Percentiles rank a stretch among this genome's conserved stretches.
These are phyloP conservation scores for Cynara cardunculus DNA, from an alignment of 129 eudicot species.

Conservation along the genomic window DNA sequence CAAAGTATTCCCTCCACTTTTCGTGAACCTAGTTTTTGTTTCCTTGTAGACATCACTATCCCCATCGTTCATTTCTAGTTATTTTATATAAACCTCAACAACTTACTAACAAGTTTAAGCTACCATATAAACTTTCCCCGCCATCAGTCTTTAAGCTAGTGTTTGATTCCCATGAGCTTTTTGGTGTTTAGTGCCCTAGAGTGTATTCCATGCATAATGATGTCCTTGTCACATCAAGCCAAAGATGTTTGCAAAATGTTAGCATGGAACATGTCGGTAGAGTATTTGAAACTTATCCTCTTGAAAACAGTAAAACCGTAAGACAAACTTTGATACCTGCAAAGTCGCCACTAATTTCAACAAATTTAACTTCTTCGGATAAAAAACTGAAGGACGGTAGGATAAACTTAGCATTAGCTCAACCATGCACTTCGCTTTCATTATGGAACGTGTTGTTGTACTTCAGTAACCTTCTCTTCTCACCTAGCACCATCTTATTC, in stretches of 20 bases:
- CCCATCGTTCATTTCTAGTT: background rate
- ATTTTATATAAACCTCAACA: background rate
- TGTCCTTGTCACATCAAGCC: background rate
- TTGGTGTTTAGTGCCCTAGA: background rate
- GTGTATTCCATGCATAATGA: too few relatives aligned
- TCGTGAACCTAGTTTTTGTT: background rate
- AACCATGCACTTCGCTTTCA: background rate
- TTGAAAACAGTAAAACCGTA: background rate
- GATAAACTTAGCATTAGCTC: background rate
- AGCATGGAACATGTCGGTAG: background rate
- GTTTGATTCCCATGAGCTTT: background rate
- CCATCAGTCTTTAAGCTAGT: background rate
- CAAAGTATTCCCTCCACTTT: background rate
- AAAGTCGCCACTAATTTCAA: background rate
- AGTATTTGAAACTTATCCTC: background rate
- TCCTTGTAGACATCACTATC: background rate
- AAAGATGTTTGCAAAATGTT: background rate
- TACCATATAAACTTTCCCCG: background rate
- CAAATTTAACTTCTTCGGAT: background rate
- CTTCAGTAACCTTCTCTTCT: constrained; percentile 7
- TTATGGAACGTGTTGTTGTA: background rate
- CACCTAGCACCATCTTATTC: constrained; percentile 8
- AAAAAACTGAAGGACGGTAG: background rate
- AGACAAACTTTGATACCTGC: background rate
- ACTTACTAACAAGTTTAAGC: background rate